These are phyloP conservation scores for Chloranthus sessilifolius DNA, from an alignment of 164 flowering plant species.

Conservation along the genomic window DNA sequence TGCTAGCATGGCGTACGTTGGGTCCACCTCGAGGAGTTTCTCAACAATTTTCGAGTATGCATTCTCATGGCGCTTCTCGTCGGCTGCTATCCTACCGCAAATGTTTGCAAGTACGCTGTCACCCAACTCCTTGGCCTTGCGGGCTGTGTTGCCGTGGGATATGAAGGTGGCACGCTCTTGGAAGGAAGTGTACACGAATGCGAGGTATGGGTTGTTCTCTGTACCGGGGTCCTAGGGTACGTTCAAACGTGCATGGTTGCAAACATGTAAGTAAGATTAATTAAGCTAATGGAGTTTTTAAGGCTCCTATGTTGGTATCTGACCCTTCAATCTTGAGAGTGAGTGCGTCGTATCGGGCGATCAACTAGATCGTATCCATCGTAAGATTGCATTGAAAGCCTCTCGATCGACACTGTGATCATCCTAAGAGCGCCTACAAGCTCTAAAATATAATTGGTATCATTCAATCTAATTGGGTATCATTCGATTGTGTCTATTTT, in stretches of 20 bases:
- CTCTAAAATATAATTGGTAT: no score
- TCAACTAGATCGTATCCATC: not conserved
- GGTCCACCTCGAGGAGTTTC: constrained; percentile 39
- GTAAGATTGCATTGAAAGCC: not conserved
- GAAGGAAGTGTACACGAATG: constrained; percentile 39
- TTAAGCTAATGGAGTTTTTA: not conserved
- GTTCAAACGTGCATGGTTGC: not conserved
- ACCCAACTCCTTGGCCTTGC: constrained; percentile 32
- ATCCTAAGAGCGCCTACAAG: no score
- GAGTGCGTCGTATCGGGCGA: not conserved
- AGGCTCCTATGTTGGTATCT: not conserved
- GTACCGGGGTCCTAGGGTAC: constrained; percentile 21
- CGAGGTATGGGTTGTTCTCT: constrained; percentile 36
- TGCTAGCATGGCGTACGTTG: constrained; percentile 36
- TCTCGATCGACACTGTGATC: not conserved
- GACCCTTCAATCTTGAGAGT: not conserved
- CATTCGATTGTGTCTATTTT: no score
- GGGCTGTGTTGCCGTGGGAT: constrained; percentile 29
- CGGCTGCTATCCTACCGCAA: constrained; percentile 39
- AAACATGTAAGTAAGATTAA: not conserved
- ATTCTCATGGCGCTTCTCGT: constrained; percentile 44
- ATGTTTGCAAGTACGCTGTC: constrained; percentile 33
- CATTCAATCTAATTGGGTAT: no score
- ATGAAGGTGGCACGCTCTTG: constrained; percentile 44
- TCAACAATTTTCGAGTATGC: constrained; percentile 21